Evolutionary conservation across 345 rosid genomes (phyloP), one percentile per base, ranked within the genome.

Genomic region (Salix brachista): DNA sequence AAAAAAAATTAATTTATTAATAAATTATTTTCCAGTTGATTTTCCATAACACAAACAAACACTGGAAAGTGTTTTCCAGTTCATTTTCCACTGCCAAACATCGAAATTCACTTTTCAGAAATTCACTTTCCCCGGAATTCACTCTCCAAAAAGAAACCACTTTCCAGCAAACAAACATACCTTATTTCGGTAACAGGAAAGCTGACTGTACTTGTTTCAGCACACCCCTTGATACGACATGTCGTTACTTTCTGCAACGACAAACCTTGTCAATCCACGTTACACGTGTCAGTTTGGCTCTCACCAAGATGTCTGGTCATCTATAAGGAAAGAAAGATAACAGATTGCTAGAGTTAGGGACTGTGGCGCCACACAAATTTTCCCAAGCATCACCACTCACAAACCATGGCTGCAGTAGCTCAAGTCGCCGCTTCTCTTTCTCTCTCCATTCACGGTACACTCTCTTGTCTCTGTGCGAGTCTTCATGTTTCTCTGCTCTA

Each of bases 361-460:
- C 54, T 14, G 32, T 17, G 48, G 74, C 50, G 70, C 78, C 78
- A 34, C 75, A 60, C 6, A 73, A 54, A 16, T 18, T 61, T 25
- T 16, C 21, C 11, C 17, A 12, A 28, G 41, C 34, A 69, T 14
- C 73, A 19, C 70, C 60, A 46, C 44, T 41, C 44, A 41, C 13
- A 58, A 19, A 16, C 50, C 71, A 80, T 73, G 79, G 48, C 60
- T 2, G 60, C 72, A 61, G 71, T 78, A 66, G 86, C 91, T 86
- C 96, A 90, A 73, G 78, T 86, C 80, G 86, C 90, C 21, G 86
- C 92, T 60, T 84, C 88, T 61, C 85, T 89, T 73, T 81, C 87
- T 67, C 83, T 85, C 77, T 86, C 94, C 74, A 44, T 69, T 5
- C 83, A 75, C n/a, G 86, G 90, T 91, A 84, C 14, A 60, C 69